Evolutionary conservation across 306 rosid species (phyloP).

Genomic region (Prunus mira): DNA sequence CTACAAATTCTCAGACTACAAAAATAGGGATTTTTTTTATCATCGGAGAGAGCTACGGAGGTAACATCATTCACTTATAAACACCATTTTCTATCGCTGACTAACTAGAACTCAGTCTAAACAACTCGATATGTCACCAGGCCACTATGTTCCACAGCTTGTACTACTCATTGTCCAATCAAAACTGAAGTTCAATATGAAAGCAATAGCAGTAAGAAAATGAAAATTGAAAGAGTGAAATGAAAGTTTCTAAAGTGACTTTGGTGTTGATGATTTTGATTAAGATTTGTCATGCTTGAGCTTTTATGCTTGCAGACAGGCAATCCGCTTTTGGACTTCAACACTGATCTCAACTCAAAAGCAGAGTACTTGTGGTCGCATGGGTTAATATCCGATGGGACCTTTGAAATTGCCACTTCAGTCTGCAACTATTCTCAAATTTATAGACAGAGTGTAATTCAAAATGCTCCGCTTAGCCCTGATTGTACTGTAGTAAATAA

Average conservation of each 20-base stretch:
- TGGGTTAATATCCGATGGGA: slow-evolving; percentile 62
- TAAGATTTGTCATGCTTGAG: neutral
- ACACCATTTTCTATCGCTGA: neutral
- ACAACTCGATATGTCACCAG: slow-evolving; percentile 29
- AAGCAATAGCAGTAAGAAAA: slow-evolving; percentile 68
- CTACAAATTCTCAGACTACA: slow-evolving; percentile 46
- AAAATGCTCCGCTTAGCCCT: slow-evolving; percentile 20
- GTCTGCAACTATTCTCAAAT: slow-evolving; percentile 55
- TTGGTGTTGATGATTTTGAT: neutral
- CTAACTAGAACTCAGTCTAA: neutral
- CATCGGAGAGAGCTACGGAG: slow-evolving; percentile 79
- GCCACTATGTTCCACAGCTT: slow-evolving; percentile 79
- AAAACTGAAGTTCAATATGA: slow-evolving; percentile 46
- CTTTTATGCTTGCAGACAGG: slow-evolving; percentile 47
- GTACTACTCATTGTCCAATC: slow-evolving; percentile 57
- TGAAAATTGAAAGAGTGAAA: neutral
- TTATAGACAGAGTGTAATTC: slow-evolving; percentile 22
- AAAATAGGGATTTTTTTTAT: slow-evolving; percentile 51
- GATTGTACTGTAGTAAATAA: slow-evolving; percentile 34
- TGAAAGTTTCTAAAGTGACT: neutral
- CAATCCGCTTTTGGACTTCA: slow-evolving; percentile 63
- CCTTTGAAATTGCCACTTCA: slow-evolving; percentile 32
- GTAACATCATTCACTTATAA: slow-evolving; percentile 15
- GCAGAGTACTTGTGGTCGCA: slow-evolving; percentile 66
- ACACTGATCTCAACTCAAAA: slow-evolving; percentile 56